Percentiles rank a stretch among this genome's conserved stretches.
Evolutionary conservation across 2,329 filamentous ascomycete species (phyloP).

Genomic region (Microsporum ferrugineum): DNA sequence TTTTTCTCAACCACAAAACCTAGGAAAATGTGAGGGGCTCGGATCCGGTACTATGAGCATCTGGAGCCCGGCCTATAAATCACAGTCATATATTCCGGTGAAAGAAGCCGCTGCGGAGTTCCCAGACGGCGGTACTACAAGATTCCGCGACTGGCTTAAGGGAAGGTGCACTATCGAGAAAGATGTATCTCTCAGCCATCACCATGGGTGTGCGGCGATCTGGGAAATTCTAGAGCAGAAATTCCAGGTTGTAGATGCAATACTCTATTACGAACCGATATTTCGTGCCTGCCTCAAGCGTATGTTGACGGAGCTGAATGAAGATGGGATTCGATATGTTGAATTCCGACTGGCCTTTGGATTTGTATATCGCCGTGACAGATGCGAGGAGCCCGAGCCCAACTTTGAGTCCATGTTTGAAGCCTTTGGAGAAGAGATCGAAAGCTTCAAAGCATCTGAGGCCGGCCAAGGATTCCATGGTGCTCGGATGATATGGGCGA

Average conservation of each 20-base stretch:
- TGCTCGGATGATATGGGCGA: conserved; percentile 72
- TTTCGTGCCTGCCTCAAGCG: conserved; percentile 63
- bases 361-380: conserved; percentile 53
- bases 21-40: too few species aligned
- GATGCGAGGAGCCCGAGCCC: conserved; percentile 52
- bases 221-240: conserved; percentile 71
- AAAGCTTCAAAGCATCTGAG: conserved; percentile 58
- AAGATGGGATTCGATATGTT: conserved; percentile 73
- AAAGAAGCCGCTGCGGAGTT: conserved; percentile 58
- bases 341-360: conserved; percentile 70
- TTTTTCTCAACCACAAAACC: conserved; percentile 31
- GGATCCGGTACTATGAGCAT: conserved; percentile 33
- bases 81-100: conserved; percentile 48
- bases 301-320: conserved; percentile 59
- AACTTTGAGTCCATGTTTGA: conserved; percentile 60
- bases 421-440: conserved; percentile 67
- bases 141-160: conserved; percentile 68
- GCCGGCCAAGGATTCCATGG: conserved; percentile 73
- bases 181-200: conserved; percentile 65
- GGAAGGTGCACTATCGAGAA: conserved; percentile 59
- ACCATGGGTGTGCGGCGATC: conserved; percentile 70
- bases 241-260: conserved; percentile 62
- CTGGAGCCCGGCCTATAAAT: conserved; percentile 55
- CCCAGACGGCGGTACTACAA: conserved; percentile 56
- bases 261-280: conserved; percentile 84